These are phyloP conservation scores for Limnomonas spitsbergensis DNA, from an alignment of 139 green algal genomes.

Conservation along the genomic window DNA sequence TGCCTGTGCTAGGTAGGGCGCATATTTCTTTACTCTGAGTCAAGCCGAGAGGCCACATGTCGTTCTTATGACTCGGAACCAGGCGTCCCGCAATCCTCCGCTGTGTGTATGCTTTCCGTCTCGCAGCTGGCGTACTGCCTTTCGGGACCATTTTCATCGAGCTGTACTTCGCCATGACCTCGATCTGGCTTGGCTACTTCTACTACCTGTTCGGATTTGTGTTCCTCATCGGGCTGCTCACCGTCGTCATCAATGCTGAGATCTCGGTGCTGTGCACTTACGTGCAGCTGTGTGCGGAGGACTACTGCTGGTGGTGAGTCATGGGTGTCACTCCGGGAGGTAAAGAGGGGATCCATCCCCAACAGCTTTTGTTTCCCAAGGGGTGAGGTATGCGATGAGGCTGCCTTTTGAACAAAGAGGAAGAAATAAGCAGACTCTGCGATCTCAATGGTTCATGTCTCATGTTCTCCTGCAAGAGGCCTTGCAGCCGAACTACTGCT, in stretches of 20 bases:
- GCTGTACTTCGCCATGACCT: conserved; percentile 95
- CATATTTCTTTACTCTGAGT: not conserved
- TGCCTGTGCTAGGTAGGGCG: not conserved
- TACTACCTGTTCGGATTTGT: conserved; percentile 96
- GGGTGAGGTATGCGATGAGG: no score
- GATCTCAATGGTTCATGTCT: not conserved
- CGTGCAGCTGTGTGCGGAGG: conserved; percentile 87
- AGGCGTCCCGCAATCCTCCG: no score
- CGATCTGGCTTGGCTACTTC: conserved; percentile 86
- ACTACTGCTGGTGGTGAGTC: conserved; percentile 89
- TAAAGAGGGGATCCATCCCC: not conserved
- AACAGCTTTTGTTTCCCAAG: not conserved
- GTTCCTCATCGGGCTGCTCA: conserved; percentile 81
- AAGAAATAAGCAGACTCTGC: not conserved
- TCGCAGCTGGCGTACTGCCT: conserved; percentile 81
- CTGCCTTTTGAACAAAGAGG: no score
- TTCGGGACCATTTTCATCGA: conserved; percentile 97
- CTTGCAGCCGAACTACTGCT: no score
- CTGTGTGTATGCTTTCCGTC: not conserved
- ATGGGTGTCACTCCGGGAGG: no score
- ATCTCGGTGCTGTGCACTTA: conserved; percentile 83
- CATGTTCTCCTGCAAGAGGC: no score
- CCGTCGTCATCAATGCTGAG: conserved; percentile 81
- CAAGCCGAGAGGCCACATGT: not conserved
- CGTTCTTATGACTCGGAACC: not conserved